Evolutionary conservation across 192 early-diverging fungal species (phyloP).

Genomic region (Podila verticillata): DNA sequence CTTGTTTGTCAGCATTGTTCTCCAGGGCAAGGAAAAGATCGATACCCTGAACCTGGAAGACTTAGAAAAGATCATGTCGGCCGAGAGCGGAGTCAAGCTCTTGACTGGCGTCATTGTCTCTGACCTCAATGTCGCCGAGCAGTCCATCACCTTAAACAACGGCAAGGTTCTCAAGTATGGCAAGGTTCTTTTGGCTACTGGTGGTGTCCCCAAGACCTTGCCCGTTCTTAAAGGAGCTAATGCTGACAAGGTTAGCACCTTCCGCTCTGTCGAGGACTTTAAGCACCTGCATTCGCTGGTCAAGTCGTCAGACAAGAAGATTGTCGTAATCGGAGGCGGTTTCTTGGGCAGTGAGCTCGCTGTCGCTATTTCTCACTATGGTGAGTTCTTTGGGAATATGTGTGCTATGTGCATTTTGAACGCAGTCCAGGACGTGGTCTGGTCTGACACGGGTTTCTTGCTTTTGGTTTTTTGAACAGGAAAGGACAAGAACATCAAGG

Average conservation of each 20-base stretch:
- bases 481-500: conserved; percentile 53
- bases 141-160: conserved; percentile 60
- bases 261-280: conserved; percentile 67
- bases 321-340: conserved; percentile 71
- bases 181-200: conserved; percentile 68
- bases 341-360: conserved; percentile 74
- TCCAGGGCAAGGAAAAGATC: conserved; percentile 54
- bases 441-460: no score
- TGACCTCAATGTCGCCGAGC: conserved; percentile 60
- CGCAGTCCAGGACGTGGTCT: no score
- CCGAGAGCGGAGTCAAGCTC: conserved; percentile 55
- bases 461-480: conserved; percentile 11
- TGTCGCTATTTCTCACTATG: conserved; percentile 60
- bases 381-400: conserved; percentile 12
- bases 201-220: conserved; percentile 64
- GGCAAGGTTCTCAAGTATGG: conserved; percentile 62
- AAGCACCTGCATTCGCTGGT: conserved; percentile 49
- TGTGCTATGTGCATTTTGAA: not conserved
- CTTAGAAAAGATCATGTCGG: conserved; percentile 49
- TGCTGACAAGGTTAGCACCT: conserved; percentile 57
- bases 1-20: conserved; percentile 42
- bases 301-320: conserved; percentile 51
- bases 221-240: conserved; percentile 43
- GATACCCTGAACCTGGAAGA: conserved; percentile 52
- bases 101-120: conserved; percentile 57